A percentile compares a stretch with the other conserved stretches of the same genome.
Conservation (phyloP, 352 stramenopile species). For the Phytopythium sindhum region DNA sequence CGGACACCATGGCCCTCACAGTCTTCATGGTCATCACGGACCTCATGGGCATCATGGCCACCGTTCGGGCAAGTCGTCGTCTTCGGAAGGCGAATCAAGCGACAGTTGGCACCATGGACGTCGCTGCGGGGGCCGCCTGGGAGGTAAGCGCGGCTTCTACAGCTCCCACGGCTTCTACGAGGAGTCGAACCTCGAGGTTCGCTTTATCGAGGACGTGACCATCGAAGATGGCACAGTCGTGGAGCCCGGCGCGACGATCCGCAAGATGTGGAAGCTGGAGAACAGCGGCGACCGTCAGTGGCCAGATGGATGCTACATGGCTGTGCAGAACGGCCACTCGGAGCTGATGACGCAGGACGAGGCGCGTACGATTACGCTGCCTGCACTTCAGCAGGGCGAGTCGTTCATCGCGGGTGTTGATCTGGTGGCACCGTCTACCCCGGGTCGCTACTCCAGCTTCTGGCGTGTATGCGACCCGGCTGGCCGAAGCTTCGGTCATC, state of each 20-base stretch:
- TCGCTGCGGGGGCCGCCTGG: background rate
- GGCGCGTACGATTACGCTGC: conserved; percentile 25
- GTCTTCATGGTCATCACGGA: conserved; percentile 14
- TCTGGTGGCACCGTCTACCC: conserved; percentile 24
- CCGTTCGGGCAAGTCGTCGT: conserved; percentile 10
- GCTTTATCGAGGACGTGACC: conserved; percentile 77
- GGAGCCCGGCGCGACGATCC: conserved; percentile 36
- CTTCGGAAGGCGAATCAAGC: conserved; percentile 10
- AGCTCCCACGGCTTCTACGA: conserved; percentile 11
- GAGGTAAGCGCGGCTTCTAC: conserved; percentile 10
- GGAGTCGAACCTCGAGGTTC: conserved; percentile 26
- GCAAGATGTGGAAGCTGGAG: conserved; percentile 76
- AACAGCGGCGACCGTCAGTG: conserved; percentile 56
- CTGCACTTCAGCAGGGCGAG: conserved; percentile 24
- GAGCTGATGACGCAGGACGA: conserved; percentile 29
- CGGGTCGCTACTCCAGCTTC: conserved; percentile 78
- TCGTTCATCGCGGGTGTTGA: conserved; percentile 31
- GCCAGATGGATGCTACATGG: conserved; percentile 51
- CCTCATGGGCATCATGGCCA: conserved; percentile 5
- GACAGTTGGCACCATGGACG: background rate
- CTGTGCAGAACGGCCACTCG: conserved; percentile 28
- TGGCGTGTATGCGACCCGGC: conserved; percentile 73
- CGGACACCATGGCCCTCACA: conserved; percentile 12
- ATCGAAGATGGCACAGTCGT: conserved; percentile 73
- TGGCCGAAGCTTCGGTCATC: conserved; percentile 71